phyloP scores from a whole-genome alignment of 2,329 filamentous ascomycete genomes.

The Arthrobotrys sphaeroides region DNA sequence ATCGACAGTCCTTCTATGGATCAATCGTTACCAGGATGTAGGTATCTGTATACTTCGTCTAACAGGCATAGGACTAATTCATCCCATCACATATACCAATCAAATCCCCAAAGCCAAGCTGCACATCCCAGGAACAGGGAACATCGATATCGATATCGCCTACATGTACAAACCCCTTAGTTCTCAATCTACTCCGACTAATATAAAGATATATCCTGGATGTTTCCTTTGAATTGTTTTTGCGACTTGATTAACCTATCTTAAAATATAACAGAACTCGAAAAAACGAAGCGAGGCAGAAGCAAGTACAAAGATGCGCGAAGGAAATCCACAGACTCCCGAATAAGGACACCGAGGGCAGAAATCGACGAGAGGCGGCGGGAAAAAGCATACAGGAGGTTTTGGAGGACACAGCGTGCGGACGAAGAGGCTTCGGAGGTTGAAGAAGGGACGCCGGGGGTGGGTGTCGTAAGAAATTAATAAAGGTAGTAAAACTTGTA shows the following conservation, averaged over 20 bases:
- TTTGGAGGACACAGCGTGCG: constrained; percentile 16
- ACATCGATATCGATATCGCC: not conserved
- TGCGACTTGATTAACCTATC: constrained; percentile 45
- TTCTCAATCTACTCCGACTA: too few species aligned
- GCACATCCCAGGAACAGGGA: too few species aligned
- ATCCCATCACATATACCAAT: not conserved
- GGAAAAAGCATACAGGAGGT: constrained; percentile 11
- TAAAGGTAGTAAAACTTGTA: constrained; percentile 34
- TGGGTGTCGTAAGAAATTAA: constrained; percentile 36
- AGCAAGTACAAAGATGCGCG: constrained; percentile 26
- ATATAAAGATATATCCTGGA: not conserved
- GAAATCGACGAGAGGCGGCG: constrained; percentile 5
- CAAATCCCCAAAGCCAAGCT: not conserved
- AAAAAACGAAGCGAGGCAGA: constrained; percentile 17
- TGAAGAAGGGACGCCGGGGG: constrained; percentile 28
- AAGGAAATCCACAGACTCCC: constrained; percentile 34
- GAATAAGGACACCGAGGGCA: constrained; percentile 41
- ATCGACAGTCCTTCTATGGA: not conserved
- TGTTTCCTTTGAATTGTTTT: constrained; percentile 39
- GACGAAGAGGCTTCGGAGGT: constrained; percentile 1
- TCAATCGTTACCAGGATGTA: not conserved
- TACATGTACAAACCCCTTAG: too few species aligned
- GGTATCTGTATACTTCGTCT: too few species aligned
- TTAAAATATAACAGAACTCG: constrained; percentile 41
- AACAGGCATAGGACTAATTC: too few species aligned